Evolutionary conservation across 768 basidiomycete genomes (phyloP), one percentile per base, ranked within the genome.

Genomic region (Suillus ampliporus): DNA sequence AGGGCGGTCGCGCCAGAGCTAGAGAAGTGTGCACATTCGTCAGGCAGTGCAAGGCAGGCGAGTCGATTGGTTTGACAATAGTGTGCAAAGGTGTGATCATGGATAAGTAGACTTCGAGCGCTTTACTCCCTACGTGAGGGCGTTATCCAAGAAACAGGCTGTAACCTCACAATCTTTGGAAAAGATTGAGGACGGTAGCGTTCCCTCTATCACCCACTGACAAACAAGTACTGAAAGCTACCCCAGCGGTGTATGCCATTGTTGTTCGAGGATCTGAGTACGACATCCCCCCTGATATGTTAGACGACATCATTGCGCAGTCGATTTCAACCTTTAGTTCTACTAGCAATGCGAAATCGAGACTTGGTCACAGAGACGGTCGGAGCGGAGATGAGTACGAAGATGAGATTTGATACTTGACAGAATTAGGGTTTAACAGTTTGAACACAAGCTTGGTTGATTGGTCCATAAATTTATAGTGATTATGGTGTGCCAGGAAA

Each of bases 141-240:
- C 91, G 52, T 80, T 99, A 46, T 80, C 82, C 60, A 96, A 93
- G 80, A 99, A 99, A 77, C 95, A 97, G 71, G 73, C 78, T 3
- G 92, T 97, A 19, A 97, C 95, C 1, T 77, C 83, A 3, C 88
- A 92, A 68, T 97, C 94, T n/a, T 81, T 99, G 9, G 86, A 89
- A 71, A 99, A 99, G 77, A 96, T 99, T 57, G 97, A 99, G 82
- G 86, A 90, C 69, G 94, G 96, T 97, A 65, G 61, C 82, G 72
- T 50, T 40, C 41, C 13, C 13, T 2, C 64, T 23, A 46, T 17
- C 60, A 62, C 31, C n/a, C 60, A 34, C 43, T 54, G n/a, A 38
- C 26, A 34, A 26, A 53, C 44, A 51, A 52, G 43, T 19, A 26
- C 61, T 69, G 41, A 68, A 60, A 53, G 58, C 14, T 46, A 58